Evolutionary conservation across 306 rosid genomes (phyloP).

Genomic region (Cucurbita ficifolia): DNA sequence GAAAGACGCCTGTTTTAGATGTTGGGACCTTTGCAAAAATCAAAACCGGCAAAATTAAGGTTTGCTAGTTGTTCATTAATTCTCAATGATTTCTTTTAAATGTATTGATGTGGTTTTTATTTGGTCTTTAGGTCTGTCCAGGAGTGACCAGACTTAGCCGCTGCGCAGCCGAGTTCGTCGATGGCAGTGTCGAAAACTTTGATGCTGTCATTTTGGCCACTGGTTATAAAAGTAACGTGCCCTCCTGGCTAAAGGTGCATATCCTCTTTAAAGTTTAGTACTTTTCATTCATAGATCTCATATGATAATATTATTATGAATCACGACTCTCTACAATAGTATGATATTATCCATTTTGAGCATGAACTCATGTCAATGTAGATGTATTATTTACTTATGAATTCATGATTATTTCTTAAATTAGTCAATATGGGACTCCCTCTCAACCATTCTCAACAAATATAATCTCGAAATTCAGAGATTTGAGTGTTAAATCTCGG

Average conservation of each 20-base stretch:
- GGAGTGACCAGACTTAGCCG: constrained; percentile 4
- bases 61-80: not conserved
- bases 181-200: constrained; percentile 3
- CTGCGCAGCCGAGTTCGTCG: not conserved
- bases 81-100: not conserved
- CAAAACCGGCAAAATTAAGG: constrained; percentile 74
- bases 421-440: too few species aligned
- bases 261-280: not conserved
- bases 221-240: constrained; percentile 16
- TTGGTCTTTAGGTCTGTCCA: not conserved
- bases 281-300: not conserved
- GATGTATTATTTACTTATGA: too few species aligned
- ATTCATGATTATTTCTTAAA: too few species aligned
- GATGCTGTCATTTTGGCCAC: constrained; percentile 12
- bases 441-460: too few species aligned
- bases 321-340: too few species aligned
- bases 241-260: constrained; percentile 13
- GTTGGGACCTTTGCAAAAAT: constrained; percentile 75
- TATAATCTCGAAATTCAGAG: too few species aligned
- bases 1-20: constrained; percentile 90
- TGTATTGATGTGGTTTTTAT: not conserved
- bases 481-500: not conserved
- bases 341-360: too few species aligned
- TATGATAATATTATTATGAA: too few species aligned
- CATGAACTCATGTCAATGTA: too few species aligned